These are phyloP conservation scores for Cordyceps cicadae DNA, from an alignment of 2,329 filamentous ascomycete genomes.

Conservation along the genomic window DNA sequence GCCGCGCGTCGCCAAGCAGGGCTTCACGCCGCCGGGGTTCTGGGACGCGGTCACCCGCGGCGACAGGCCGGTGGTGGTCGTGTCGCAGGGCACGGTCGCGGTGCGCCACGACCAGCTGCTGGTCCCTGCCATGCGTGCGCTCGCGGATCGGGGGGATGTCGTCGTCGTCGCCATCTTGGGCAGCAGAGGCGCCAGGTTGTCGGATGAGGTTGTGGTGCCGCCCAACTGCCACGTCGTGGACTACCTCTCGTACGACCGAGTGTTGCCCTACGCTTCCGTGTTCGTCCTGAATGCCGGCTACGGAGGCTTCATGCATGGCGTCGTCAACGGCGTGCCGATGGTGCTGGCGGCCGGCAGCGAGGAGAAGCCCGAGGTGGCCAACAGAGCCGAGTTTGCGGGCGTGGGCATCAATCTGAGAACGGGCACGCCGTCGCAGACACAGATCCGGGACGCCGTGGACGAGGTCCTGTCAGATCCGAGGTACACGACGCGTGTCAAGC, in stretches of 20 bases:
- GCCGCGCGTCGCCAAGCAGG: conserved; percentile 21
- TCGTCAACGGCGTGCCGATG: conserved; percentile 7
- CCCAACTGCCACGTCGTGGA: conserved; percentile 36
- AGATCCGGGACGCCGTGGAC: background rate
- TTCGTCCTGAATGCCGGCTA: conserved; percentile 43
- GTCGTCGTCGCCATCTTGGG: conserved; percentile 27
- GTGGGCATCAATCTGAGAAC: conserved; percentile 1
- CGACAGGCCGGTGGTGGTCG: conserved; percentile 34
- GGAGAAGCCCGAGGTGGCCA: conserved; percentile 8
- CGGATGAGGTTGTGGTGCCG: conserved; percentile 24
- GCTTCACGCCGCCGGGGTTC: conserved; percentile 32
- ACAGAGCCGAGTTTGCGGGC: conserved; percentile 3
- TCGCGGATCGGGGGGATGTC: conserved; percentile 32
- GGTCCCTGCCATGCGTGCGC: conserved; percentile 34
- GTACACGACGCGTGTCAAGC: background rate
- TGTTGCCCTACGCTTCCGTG: conserved; percentile 35
- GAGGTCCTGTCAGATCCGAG: background rate
- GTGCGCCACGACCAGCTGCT: conserved; percentile 33
- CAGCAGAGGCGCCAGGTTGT: conserved; percentile 17
- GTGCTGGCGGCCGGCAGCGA: conserved; percentile 1
- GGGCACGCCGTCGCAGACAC: background rate
- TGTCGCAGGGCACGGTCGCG: conserved; percentile 40
- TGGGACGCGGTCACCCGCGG: conserved; percentile 33
- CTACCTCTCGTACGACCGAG: conserved; percentile 39
- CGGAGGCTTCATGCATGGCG: conserved; percentile 19